Evolutionary conservation across 345 rosid genomes (phyloP).

Genomic region (Murraya koenigii): DNA sequence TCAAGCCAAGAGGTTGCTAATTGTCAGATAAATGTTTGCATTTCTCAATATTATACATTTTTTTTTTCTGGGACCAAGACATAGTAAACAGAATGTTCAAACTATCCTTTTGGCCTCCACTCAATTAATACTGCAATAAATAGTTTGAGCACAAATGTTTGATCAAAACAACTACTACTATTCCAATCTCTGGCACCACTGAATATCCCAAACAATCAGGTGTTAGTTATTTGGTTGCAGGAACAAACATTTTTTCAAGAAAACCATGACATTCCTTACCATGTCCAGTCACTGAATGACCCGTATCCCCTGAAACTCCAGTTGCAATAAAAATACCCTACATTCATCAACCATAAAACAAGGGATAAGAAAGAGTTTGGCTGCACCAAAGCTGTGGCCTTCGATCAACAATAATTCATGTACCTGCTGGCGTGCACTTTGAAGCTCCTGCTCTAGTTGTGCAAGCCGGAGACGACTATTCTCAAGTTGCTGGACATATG

Average conservation of each 20-base stretch:
- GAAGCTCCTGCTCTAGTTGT: constrained; percentile 85
- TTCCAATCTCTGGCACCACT: background rate
- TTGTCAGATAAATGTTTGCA: background rate
- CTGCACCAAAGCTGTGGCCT: background rate
- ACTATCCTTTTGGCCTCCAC: no score
- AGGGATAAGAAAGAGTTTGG: background rate
- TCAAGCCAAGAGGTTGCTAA: background rate
- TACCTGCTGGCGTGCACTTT: constrained; percentile 79
- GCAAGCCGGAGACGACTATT: constrained; percentile 59
- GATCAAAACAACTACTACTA: background rate
- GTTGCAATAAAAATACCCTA: constrained; percentile 52
- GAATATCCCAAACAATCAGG: background rate
- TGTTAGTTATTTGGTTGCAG: background rate
- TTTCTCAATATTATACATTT: background rate
- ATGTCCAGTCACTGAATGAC: constrained; percentile 42
- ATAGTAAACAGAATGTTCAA: no score
- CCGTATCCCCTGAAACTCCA: constrained; percentile 49
- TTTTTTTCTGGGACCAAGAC: background rate
- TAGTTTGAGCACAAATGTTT: no score
- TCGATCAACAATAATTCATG: background rate
- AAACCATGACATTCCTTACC: constrained; percentile 35
- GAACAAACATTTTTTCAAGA: background rate
- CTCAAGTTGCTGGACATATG: constrained; percentile 94
- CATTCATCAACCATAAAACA: constrained; percentile 18
- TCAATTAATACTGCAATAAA: no score